These are phyloP conservation scores for Cladosporium sp. DNA, from an alignment of 2,329 filamentous ascomycete genomes.

Conservation along the genomic window DNA sequence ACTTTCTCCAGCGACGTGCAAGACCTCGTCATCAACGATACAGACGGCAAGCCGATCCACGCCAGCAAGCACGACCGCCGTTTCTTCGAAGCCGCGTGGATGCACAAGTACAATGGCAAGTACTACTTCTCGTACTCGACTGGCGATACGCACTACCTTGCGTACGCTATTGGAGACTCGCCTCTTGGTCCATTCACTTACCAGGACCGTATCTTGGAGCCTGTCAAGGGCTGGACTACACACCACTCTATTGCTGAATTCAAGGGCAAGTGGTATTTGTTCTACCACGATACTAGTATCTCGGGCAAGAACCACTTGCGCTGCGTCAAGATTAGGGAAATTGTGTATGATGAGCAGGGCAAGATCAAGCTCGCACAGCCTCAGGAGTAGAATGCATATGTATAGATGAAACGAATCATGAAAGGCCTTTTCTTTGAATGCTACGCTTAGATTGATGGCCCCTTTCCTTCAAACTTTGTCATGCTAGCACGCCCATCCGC, in stretches of 20 bases:
- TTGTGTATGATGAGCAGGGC: constrained; percentile 65
- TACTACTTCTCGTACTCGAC: constrained; percentile 50
- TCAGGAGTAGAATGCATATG: constrained; percentile 12
- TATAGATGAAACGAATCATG: not conserved
- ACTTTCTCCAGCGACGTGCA: constrained; percentile 52
- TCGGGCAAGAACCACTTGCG: constrained; percentile 66
- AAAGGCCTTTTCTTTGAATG: not conserved
- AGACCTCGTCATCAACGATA: constrained; percentile 61
- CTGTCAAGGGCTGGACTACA: constrained; percentile 75
- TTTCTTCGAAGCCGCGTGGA: constrained; percentile 79
- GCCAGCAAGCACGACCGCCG: constrained; percentile 68
- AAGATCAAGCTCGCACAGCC: constrained; percentile 47
- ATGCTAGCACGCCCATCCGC: constrained; percentile 31
- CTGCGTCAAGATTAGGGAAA: constrained; percentile 70
- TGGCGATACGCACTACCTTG: constrained; percentile 71
- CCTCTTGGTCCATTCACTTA: constrained; percentile 72
- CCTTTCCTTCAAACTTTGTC: not conserved
- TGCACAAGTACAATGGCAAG: constrained; percentile 63
- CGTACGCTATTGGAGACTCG: constrained; percentile 61
- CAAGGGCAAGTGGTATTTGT: constrained; percentile 66
- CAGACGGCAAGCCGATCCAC: constrained; percentile 54
- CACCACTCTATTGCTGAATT: constrained; percentile 77
- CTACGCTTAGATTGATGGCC: not conserved
- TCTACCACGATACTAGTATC: constrained; percentile 70
- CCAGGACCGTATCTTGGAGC: constrained; percentile 66